Base-by-base conservation (phyloP, 2,329 filamentous ascomycete species). In the Cercospora citrullina region DNA sequence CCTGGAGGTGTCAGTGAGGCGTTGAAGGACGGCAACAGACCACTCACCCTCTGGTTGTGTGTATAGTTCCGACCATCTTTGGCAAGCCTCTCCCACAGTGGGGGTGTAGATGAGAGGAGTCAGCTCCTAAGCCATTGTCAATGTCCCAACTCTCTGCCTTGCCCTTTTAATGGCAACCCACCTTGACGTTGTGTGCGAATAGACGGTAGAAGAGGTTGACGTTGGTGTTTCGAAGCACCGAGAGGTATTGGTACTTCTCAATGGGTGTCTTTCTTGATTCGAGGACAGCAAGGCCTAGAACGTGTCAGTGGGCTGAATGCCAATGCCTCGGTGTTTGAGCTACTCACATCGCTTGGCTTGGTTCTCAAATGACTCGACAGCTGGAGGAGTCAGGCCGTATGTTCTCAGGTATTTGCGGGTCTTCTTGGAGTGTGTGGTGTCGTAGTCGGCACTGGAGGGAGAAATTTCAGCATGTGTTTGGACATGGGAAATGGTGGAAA, bases 21-120 rank as follows among this genome's bases (percentile, higher is more conserved):
- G 18, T 1, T 3, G 21, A 10, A 14, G 2, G 39, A 60, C 23
- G 1, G n/a, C 18, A 18, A 0, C n/a, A 62, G 63, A 63, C 60
- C 75, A 18, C 79, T 74, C 71, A 84, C 91, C 93, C 85, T 98
- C 95, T 23, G 95, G 94, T 74, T 94, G 91, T 69, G 94, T 96
- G 85, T 96, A 98, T 75, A 98, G 88, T 76, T 94, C 93, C 45
- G 94, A 97, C 88, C 96, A 99, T 82, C 94, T 91, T 79, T 97
- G 85, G 84, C 95, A 99, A 73, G 96, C 95, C 79, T 98, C 94
- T 76, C 95, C 95, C 75, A 99, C 93, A 77, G 91, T 94, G 57
- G 92, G 92, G 18, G 92, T 95, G 83, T 95, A 95, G 75, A 95
- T 92, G 72, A 94, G 84, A 60, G 92, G 92, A 82, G 93, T 94